Evolutionary conservation across 768 basidiomycete genomes (phyloP), one percentile per base, ranked within the genome.

Genomic region (Hericium erinaceus): DNA sequence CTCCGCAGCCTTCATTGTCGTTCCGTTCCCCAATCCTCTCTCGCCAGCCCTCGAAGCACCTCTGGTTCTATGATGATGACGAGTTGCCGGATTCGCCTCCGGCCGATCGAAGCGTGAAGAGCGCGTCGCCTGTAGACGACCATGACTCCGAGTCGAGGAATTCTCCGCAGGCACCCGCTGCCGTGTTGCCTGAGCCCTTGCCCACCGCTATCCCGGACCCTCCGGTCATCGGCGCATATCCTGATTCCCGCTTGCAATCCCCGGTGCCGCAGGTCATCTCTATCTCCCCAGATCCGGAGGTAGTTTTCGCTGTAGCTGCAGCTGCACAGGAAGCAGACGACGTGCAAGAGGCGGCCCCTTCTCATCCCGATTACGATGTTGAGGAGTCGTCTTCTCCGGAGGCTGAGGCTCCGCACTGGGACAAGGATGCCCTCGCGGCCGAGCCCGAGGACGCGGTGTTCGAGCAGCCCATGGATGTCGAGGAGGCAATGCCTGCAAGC

Each of bases 191-290:
- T 33, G 33, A 33, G 33, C 33, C 33, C 33, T 8, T 10, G 9
- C 9, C 33, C 33, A 33, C 33, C 9, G 33, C 33, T 10, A 40
- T 2, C 38, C 26, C 39, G 6, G 78, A 79, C 20, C 76, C 74
- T 22, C 63, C 64, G 44, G 61, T 78, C 7, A 64, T 79, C 12
- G 77, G 75, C 24, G 75, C 75, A 26, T 79, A 76, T 73, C 74
- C 77, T 11, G 61, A 58, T 56, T 74, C 73, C 11, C 70, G 71
- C 46, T 69, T 67, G 7, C 65, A 69, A 37, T 74, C 72, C n/a
- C 69, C 70, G 37, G 61, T 51, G 28, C 59, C 12, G 39, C 33
- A 33, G 33, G 33, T 33, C 9, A 33, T 33, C 33, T 49, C 16
- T 62, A 53, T 53, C 18, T 33, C 20, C 37, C 24, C 16, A 44